Base-by-base conservation (phyloP, 805 yeast species). In the Aciculoconidium aculeatum region DNA sequence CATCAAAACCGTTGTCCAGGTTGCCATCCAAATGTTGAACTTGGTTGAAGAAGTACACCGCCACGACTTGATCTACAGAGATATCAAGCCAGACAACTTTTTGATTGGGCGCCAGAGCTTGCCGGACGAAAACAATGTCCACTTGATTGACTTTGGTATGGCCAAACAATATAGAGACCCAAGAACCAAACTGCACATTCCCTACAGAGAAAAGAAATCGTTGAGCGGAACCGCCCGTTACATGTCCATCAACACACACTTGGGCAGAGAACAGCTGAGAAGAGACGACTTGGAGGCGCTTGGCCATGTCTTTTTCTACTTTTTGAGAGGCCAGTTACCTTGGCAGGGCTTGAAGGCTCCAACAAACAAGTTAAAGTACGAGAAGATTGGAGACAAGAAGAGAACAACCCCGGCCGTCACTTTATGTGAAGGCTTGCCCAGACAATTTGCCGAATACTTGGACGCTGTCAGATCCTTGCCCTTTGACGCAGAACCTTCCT, bases 331-430 rank as follows among this genome's bases (percentile, higher is more conserved):
- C 16, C 80, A 77, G 39, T 66, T 82, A 49, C 94, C 94, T 25
- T 82, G 94, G 94, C 94, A 82, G 58, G 94, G 94, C n/a, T 61
- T 82, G 36, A 82, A 81, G 55, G 92, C 90, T 2, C 86, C 86
- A 35, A 81, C 85, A n/a, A 82, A 82, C 53, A 82, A 83, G 52
- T 71, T 76, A 41, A 82, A 82, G 53, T 82, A 82, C 51, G 92
- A 83, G 53, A 82, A 81, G 50, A 83, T 83, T 53, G 92, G 92
- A 16, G 81, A 80, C 41, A 80, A 80, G 46, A 83, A 83, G 53
- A 78, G 80, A 49, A 67, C 79, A 10, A 76, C 87, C 2, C 70
- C 77, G 9, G 75, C 82, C 6, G 65, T 63, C 25, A 79, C 77
- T 27, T 55, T 79, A 32, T 72, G 84, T 45, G 69, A 68, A 28